Evolutionary conservation across 352 stramenopile species (phyloP).

Genomic region (Pythium monospermum): DNA sequence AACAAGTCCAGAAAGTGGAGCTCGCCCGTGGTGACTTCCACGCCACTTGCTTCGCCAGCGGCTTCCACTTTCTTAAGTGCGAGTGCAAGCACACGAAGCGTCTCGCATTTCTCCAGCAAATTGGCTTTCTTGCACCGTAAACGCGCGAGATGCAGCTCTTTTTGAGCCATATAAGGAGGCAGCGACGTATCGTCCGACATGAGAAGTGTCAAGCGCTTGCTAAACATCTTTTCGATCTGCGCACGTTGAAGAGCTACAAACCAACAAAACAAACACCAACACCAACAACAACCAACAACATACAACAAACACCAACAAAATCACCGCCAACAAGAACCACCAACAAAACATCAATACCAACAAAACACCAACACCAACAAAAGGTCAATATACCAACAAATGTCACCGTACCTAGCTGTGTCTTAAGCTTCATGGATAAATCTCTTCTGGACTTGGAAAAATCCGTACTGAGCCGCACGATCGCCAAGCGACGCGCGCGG

Average conservation of each 20-base stretch:
- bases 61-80: constrained; percentile 46
- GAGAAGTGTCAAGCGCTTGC: constrained; percentile 42
- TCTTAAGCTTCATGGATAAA: constrained; percentile 43
- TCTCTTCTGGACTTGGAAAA: constrained; percentile 38
- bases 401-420: constrained; percentile 32
- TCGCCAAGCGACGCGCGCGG: constrained; percentile 37
- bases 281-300: too few relatives aligned
- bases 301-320: too few relatives aligned
- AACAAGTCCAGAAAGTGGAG: constrained; percentile 66
- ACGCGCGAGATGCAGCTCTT: constrained; percentile 52
- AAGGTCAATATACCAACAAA: neutral
- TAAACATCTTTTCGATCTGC: constrained; percentile 60
- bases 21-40: constrained; percentile 46
- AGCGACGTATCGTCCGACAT: constrained; percentile 47
- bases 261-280: too few relatives aligned
- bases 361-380: neutral
- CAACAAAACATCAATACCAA: too few relatives aligned
- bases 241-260: constrained; percentile 49
- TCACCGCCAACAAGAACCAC: too few relatives aligned
- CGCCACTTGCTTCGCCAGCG: constrained; percentile 31
- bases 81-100: constrained; percentile 39
- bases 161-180: constrained; percentile 46
- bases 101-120: constrained; percentile 57
- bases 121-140: constrained; percentile 53
- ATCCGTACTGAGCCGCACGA: constrained; percentile 38